Evolutionary conservation across 2,329 filamentous ascomycete genomes (phyloP).

Genomic region (Fusarium brachygibbosum): DNA sequence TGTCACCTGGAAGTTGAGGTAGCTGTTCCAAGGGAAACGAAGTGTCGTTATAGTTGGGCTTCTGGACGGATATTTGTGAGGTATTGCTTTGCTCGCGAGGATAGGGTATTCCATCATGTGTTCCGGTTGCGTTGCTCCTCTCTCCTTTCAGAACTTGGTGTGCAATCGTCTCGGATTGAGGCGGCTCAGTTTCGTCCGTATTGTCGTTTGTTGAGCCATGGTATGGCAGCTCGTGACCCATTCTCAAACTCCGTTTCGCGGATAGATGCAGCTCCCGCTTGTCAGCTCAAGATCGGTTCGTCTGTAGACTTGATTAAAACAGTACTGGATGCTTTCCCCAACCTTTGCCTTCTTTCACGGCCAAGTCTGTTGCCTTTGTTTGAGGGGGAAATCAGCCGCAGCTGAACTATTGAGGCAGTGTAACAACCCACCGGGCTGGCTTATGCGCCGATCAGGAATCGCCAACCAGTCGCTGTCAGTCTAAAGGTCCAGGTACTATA

Average conservation of each 20-base stretch:
- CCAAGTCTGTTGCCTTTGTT: background rate
- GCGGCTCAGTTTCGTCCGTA: rapidly evolving
- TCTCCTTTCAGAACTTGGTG: background rate
- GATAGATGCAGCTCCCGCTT: too few species aligned
- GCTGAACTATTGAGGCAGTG: background rate
- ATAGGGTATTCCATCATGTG: background rate
- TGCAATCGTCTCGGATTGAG: too few species aligned
- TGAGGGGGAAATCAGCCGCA: background rate
- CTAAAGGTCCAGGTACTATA: too few species aligned
- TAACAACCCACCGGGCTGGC: background rate
- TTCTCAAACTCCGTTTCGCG: too few species aligned
- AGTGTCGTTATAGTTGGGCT: background rate
- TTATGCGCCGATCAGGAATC: too few species aligned
- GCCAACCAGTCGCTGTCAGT: too few species aligned
- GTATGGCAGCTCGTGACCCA: rapidly evolving
- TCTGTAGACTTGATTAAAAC: too few species aligned
- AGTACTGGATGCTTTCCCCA: too few species aligned
- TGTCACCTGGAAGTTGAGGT: background rate
- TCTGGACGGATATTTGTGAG: rapidly evolving
- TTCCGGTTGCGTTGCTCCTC: background rate
- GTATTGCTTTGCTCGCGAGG: background rate
- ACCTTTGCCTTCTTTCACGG: background rate
- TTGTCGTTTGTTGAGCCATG: background rate
- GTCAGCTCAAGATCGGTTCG: too few species aligned
- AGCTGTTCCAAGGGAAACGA: background rate